A percentile compares a stretch with the other conserved stretches of the same genome.
These are phyloP conservation scores for Scedosporium apiospermum DNA, from an alignment of 2,329 filamentous ascomycete species.

Conservation along the genomic window DNA sequence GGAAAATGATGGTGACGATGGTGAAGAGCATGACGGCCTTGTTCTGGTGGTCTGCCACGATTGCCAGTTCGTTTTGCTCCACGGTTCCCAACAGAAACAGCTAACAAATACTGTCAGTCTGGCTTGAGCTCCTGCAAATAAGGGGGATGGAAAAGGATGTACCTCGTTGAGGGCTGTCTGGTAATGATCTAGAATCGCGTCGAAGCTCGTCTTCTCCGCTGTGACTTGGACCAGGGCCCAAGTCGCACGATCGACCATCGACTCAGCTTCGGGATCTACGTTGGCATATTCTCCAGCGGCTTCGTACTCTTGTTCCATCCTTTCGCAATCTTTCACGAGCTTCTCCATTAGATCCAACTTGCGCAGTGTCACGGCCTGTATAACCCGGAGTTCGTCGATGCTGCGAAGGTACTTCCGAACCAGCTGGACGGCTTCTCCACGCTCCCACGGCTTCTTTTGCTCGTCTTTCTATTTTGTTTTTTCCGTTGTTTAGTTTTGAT, in stretches of 20 bases:
- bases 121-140: background rate
- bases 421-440: background rate
- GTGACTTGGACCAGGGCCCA: background rate
- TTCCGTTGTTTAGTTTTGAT: background rate
- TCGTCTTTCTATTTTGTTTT: background rate
- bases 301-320: background rate
- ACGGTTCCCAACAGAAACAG: background rate
- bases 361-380: background rate
- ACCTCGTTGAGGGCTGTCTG: background rate
- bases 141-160: background rate
- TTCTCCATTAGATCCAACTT: background rate
- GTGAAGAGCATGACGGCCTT: constrained; percentile 52
- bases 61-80: background rate
- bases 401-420: background rate
- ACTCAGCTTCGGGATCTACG: background rate
- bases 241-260: background rate
- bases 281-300: background rate
- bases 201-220: background rate
- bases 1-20: constrained; percentile 53
- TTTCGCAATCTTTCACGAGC: background rate
- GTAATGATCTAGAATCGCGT: background rate
- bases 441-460: background rate
- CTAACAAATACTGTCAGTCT: background rate
- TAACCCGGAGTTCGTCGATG: background rate
- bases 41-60: background rate